Conservation (phyloP, 345 rosid species). For the Arabis hirsuta region DNA sequence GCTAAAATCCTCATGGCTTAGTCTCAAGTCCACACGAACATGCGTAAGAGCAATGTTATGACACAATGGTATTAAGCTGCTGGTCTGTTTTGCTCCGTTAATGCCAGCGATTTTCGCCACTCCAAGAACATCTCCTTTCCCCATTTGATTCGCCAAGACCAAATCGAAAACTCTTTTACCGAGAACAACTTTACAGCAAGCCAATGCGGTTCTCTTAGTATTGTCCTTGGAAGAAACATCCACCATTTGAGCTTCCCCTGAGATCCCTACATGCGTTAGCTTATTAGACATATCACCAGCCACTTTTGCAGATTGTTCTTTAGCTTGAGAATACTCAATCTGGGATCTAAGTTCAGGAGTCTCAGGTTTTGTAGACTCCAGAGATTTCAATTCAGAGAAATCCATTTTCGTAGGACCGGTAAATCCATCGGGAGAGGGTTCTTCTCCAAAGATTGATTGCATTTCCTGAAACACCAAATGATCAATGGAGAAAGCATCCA, state of each 20-base stretch:
- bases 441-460: constrained; percentile 80
- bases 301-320: constrained; percentile 36
- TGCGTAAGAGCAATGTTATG: constrained; percentile 77
- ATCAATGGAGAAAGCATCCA: neutral
- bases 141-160: constrained; percentile 80
- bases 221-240: constrained; percentile 79
- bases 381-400: constrained; percentile 38
- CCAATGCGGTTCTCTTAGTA: constrained; percentile 71
- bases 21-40: constrained; percentile 65
- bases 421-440: constrained; percentile 57
- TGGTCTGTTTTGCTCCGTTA: constrained; percentile 83
- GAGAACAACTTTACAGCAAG: constrained; percentile 75
- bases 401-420: constrained; percentile 44
- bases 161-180: constrained; percentile 77
- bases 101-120: constrained; percentile 95
- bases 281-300: constrained; percentile 39
- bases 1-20: constrained; percentile 66
- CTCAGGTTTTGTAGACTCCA: constrained; percentile 25
- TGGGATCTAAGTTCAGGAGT: neutral
- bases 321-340: constrained; percentile 4
- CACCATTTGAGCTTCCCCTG: constrained; percentile 93
- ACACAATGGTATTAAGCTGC: constrained; percentile 83
- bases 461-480: constrained; percentile 62
- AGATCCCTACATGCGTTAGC: constrained; percentile 64
- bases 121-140: constrained; percentile 92